Base-by-base conservation (phyloP, 306 rosid genomes). In the Mucuna pruriens region DNA sequence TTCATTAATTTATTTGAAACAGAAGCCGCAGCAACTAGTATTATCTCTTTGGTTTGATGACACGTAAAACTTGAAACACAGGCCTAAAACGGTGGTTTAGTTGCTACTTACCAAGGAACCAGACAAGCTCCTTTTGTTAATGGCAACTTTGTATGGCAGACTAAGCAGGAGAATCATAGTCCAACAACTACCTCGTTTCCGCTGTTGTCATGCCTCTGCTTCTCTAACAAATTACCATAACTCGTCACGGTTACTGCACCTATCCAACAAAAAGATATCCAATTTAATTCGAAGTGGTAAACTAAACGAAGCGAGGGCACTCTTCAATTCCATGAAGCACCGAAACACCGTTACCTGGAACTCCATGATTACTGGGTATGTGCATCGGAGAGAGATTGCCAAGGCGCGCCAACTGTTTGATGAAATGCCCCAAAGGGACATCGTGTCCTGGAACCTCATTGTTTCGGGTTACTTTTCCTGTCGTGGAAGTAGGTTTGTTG, bases 371-470 rank as follows among this genome's bases (percentile, higher is more conserved):
- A 84, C 13, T 54, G 90, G 90, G 0, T 81, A 87, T 9, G 84
- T 87, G 6, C 62, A 67, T 29, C 76, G 82, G 10, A 61, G 87
- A 51, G 90, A 87, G 62, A 84, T 87, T 1, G 79, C 63, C 0
- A 80, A 84, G 61, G 90, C 87, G 22, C 87, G 87, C 34, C 60
- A 77, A 7, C 46, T 87, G 85, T 87, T 87, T 5, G 84, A 87
- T 46, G 57, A 84, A 84, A 87, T 87, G 82, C 87, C 84, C 17
- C 80, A 81, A 0, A 84, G 40, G 74, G 86, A 87, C 19, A 42
- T 68, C 2, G 90, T 87, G 25, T 87, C 90, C 1, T 87, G 90
- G 90, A 87, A 87, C 73, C 63, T 84, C 48, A 77, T 87, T 51
- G 64, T 87, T 31, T 87, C 84, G 0, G 87, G 82, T 45, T 87